Percentiles rank a stretch among this genome's conserved stretches.
These are phyloP conservation scores for Penicillium sp. DNA, from an alignment of 2,329 filamentous ascomycete genomes.

Conservation along the genomic window DNA sequence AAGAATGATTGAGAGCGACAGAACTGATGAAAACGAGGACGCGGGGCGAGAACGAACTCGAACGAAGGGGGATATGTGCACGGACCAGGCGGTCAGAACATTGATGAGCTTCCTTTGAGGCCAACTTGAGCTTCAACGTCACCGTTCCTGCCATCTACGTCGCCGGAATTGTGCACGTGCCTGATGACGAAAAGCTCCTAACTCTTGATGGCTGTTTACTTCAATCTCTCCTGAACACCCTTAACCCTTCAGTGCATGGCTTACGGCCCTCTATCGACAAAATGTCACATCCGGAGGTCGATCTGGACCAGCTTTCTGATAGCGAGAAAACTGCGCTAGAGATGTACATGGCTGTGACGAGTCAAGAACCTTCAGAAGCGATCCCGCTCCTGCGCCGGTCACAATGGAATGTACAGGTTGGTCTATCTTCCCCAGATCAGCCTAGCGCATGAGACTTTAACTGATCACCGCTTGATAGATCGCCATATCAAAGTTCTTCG, in stretches of 20 bases:
- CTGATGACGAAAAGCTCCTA: neutral
- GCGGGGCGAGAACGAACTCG: slow-evolving; percentile 27
- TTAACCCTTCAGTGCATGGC: slow-evolving; percentile 21
- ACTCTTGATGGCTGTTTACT: neutral
- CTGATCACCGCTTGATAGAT: slow-evolving; percentile 59
- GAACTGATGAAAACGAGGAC: slow-evolving; percentile 20
- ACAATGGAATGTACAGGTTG: slow-evolving; percentile 92
- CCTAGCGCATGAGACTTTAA: slow-evolving; percentile 10
- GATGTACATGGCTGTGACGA: slow-evolving; percentile 84
- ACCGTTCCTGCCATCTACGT: neutral
- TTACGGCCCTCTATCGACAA: slow-evolving; percentile 21
- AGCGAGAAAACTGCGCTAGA: slow-evolving; percentile 81
- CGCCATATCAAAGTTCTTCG: slow-evolving; percentile 95
- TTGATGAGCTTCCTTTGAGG: slow-evolving; percentile 11
- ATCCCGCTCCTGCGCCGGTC: slow-evolving; percentile 77
- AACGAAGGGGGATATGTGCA: slow-evolving; percentile 25
- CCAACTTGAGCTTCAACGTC: slow-evolving; percentile 9
- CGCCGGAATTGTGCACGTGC: neutral
- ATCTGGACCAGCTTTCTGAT: slow-evolving; percentile 67
- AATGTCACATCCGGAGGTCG: slow-evolving; percentile 51
- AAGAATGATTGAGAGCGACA: slow-evolving; percentile 18
- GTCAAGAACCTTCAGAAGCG: slow-evolving; percentile 74
- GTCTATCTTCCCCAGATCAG: slow-evolving; percentile 1
- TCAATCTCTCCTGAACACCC: neutral
- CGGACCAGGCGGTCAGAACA: slow-evolving; percentile 29